Base-by-base conservation (phyloP, 1,139 yeast genomes). In the Taphrina deformans region DNA sequence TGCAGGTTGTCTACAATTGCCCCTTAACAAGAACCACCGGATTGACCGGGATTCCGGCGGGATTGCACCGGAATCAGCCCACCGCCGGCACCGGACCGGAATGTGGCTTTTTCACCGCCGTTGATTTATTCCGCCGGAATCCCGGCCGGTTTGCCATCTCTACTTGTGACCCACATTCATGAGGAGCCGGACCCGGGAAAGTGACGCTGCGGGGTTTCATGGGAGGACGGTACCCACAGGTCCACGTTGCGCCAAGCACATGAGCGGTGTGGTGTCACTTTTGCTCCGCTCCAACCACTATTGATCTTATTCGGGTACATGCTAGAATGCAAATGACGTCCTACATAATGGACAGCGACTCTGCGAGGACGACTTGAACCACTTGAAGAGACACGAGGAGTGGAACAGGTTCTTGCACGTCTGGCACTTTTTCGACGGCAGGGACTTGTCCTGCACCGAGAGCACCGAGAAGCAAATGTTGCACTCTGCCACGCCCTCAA, bases 341-440 rank as follows among this genome's bases (percentile, higher is more conserved):
- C 99, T 86, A 77, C 99, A 93, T 72, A 93, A 79, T 50, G 99
- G 99, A 79, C 99, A 93, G 1, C 96, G 87, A 70, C 90, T 87
- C 66, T 89, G 83, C 53, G 95, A 95, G 18, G 96, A 89, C 71
- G 96, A 90, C 79, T 90, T 89, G 77, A 93, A 93, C 99, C 99
- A 93, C 75, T 92, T 89, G 80, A 90, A 92, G 66, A 93, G 80
- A 80, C 99, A 93, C 10, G 95, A 96, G n/a, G 97, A 87, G 75
- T 93, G 99, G 80, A 92, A 93, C 75, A 88, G 89, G 79, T 95
- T 92, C 72, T 85, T 85, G 80, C 99, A 93, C 0, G 97, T 91
- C 14, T 87, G 80, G 77, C 99, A 93, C 4, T 82, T 83, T 77
- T 91, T 92, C 41, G 90, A 85, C 3, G 99, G 99, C 68, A 93